These are phyloP conservation scores for Leptodontidium sp. DNA, from an alignment of 2,329 filamentous ascomycete species.

Conservation along the genomic window DNA sequence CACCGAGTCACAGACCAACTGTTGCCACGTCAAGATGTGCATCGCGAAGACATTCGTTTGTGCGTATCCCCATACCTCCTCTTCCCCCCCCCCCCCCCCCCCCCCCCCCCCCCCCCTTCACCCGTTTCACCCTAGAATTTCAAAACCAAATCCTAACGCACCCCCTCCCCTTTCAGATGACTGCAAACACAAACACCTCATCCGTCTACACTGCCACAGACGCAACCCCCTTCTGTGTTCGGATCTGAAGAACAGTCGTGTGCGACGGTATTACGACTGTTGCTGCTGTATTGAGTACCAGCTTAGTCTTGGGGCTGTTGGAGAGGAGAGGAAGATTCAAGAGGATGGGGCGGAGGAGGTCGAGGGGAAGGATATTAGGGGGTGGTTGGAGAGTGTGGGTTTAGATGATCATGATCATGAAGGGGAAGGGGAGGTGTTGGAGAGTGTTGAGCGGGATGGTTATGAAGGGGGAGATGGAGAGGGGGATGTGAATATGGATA, in stretches of 20 bases:
- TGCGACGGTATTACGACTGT: slow-evolving; percentile 11
- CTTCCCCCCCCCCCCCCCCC: not conserved
- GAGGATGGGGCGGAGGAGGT: not conserved
- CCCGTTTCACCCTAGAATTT: not conserved
- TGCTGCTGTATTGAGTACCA: slow-evolving; percentile 15
- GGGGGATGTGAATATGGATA: no score
- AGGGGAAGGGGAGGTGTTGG: no score
- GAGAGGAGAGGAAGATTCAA: not conserved
- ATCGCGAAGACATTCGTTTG: slow-evolving; percentile 12
- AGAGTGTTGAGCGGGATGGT: no score
- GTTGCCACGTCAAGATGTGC: slow-evolving; percentile 15
- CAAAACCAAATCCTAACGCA: not conserved
- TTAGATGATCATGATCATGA: not conserved
- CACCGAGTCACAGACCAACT: not conserved
- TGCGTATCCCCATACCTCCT: not conserved
- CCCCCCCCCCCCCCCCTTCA: not conserved
- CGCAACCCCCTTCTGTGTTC: slow-evolving; percentile 22
- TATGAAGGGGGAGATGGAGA: no score
- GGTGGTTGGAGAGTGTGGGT: not conserved
- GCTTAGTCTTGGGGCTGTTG: not conserved
- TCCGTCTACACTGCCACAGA: slow-evolving; percentile 12
- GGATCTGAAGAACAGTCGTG: not conserved
- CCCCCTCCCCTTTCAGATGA: slow-evolving; percentile 14
- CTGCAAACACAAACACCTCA: slow-evolving; percentile 28
- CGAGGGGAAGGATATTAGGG: not conserved